A percentile compares a stretch with the other conserved stretches of the same genome.
Evolutionary conservation across 78 protist genomes (phyloP).

Genomic region (Creolimax fragrantissima): DNA sequence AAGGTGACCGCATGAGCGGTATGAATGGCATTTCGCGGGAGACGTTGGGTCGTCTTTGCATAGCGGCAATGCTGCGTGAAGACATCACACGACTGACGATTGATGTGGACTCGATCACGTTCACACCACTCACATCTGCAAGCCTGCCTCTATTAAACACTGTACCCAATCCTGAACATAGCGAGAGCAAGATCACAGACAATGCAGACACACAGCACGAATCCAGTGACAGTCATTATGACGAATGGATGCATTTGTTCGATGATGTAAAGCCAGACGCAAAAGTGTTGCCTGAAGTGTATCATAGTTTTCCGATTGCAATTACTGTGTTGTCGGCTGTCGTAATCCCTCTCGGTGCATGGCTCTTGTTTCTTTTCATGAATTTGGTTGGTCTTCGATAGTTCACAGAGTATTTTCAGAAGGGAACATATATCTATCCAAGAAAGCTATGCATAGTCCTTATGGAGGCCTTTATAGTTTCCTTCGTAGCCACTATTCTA

Average conservation of each 20-base stretch:
- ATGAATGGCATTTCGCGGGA: neutral
- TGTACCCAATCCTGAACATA: too few species aligned
- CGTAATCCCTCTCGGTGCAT: neutral
- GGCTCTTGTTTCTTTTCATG: neutral
- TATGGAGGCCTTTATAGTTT: too few species aligned
- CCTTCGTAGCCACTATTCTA: too few species aligned
- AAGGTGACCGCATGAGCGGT: neutral
- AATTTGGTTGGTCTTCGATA: neutral
- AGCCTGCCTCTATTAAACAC: too few species aligned
- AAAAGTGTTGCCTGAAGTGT: neutral
- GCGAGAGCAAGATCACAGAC: too few species aligned
- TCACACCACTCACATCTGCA: neutral
- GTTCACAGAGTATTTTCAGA: too few species aligned
- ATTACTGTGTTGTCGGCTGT: neutral
- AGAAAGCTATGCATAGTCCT: too few species aligned
- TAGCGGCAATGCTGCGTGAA: neutral
- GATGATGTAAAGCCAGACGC: neutral
- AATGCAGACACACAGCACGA: neutral
- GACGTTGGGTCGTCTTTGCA: neutral
- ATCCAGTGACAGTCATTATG: neutral
- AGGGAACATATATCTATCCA: too few species aligned
- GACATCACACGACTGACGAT: neutral
- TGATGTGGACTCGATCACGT: neutral
- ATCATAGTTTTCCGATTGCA: neutral
- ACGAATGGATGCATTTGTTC: neutral